Base-by-base conservation (phyloP, 1,284 basidiomycete genomes). In the Rhodotorula glutinis region DNA sequence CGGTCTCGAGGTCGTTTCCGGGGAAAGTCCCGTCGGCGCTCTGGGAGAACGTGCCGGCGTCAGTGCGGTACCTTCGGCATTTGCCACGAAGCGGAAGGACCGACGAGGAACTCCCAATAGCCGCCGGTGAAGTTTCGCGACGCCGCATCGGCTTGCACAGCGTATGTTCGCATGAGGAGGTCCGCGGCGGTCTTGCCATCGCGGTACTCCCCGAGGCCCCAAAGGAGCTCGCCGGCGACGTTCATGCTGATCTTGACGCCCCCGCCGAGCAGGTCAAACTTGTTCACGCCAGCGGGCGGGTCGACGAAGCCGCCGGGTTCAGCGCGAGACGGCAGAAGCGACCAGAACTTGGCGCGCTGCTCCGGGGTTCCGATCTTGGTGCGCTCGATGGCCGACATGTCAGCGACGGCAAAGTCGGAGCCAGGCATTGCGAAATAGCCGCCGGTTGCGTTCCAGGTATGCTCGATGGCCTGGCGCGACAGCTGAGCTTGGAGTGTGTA, bases 381-480 rank as follows among this genome's bases (percentile, higher is more conserved):
- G 17, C 29, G 52, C 52, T 53, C 52, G 21, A 53, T 21, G 21
- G 30, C 29, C 52, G 52, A 57, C 16, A 64, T 64, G 41, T 59
- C 59, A 5, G 75, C 43, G 29, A 64, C 59, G 7, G 49, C 53
- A 21, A 43, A 57, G 38, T 53, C 43, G 27, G 17, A 30, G 29
- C 43, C 29, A 4, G 63, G 58, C 27, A 54, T 41, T 9, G 57
- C 43, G 40, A 60, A 65, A 40, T 25, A 46, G 23, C 63, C 63
- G 17, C 51, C 57, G 17, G 51, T 52, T 19, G 53, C 41, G 46
- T 65, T 60, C 57, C 58, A 65, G n/a, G 60, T 53, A 13, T 33
- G n/a, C 27, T 65, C 47, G 23, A 65, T 40, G 17, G 63, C 58
- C 10, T 17, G 9, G 11, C 51, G 52, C 21, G 63, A 54, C 4